Percentiles rank a stretch among this genome's conserved stretches.
These are phyloP conservation scores for Candida odintsovae DNA, from an alignment of 805 yeast species.

Conservation along the genomic window DNA sequence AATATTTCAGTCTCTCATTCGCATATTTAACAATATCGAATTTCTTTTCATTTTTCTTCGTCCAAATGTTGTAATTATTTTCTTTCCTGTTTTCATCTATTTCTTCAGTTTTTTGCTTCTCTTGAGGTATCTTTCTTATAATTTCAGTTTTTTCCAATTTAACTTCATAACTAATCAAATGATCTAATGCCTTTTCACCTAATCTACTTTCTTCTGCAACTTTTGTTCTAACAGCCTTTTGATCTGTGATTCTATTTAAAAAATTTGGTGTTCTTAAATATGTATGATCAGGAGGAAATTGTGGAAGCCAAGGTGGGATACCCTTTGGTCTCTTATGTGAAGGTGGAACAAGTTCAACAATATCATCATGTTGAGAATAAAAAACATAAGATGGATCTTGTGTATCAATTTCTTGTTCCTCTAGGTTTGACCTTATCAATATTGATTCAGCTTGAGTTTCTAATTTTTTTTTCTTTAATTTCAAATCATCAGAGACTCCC, in stretches of 20 bases:
- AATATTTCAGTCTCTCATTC: conserved; percentile 34
- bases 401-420: conserved; percentile 26
- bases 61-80: conserved; percentile 5
- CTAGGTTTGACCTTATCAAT: neutral
- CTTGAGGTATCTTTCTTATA: conserved; percentile 3
- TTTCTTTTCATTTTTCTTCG: conserved; percentile 17
- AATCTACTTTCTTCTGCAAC: conserved; percentile 75
- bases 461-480: conserved; percentile 13
- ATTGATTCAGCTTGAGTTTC: conserved; percentile 6
- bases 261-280: conserved; percentile 72
- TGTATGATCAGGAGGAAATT: conserved; percentile 91
- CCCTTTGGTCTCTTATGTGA: conserved; percentile 34
- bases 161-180: conserved; percentile 37
- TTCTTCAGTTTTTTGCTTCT: conserved; percentile 2
- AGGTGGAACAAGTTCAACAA: conserved; percentile 53
- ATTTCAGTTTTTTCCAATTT: conserved; percentile 7
- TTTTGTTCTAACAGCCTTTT: conserved; percentile 61
- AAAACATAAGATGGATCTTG: conserved; percentile 48
- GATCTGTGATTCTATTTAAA: conserved; percentile 58
- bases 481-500: conserved; percentile 7
- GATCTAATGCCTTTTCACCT: conserved; percentile 73
- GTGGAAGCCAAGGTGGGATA: conserved; percentile 77
- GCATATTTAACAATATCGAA: conserved; percentile 60
- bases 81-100: conserved; percentile 3
- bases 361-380: conserved; percentile 43